These are phyloP conservation scores for Herpetospermum pedunculosum DNA, from an alignment of 306 rosid genomes.

Conservation along the genomic window DNA sequence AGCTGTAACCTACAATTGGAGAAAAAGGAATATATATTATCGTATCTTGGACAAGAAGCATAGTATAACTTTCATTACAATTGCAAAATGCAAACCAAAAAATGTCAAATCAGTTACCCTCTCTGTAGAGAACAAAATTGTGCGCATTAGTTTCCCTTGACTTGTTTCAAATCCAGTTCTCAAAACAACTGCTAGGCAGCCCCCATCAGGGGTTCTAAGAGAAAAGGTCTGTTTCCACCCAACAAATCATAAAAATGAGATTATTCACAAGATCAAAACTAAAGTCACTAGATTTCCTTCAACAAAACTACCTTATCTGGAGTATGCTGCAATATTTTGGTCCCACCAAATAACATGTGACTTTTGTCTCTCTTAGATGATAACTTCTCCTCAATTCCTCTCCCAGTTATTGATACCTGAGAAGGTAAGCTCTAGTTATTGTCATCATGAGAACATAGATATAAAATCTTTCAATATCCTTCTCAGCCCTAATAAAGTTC, in stretches of 20 bases:
- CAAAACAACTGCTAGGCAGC: conserved; percentile 90
- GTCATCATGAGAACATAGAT: not conserved
- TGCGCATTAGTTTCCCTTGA: conserved; percentile 98
- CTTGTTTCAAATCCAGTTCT: conserved; percentile 99
- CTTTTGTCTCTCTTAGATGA: conserved; percentile 75
- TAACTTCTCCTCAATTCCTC: conserved; percentile 66
- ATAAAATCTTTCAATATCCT: not conserved
- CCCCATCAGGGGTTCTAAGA: conserved; percentile 88
- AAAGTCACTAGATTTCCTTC: not conserved
- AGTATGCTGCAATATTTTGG: conserved; percentile 94
- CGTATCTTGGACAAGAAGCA: not conserved
- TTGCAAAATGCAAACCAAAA: conserved; percentile 9
- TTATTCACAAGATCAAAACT: conserved; percentile 2
- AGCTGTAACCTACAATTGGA: conserved; percentile 68
- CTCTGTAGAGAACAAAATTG: conserved; percentile 93
- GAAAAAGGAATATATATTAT: not conserved
- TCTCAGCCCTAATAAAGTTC: not conserved
- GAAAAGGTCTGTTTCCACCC: conserved; percentile 62
- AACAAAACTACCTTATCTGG: conserved; percentile 64
- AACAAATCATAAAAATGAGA: conserved; percentile 10
- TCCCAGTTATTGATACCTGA: conserved; percentile 64
- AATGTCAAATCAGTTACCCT: conserved; percentile 46
- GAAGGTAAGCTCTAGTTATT: conserved; percentile 15
- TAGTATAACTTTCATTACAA: not conserved
- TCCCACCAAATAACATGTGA: conserved; percentile 92